phyloP scores from a whole-genome alignment of 441 rosid species.

The Populus hybrid region DNA sequence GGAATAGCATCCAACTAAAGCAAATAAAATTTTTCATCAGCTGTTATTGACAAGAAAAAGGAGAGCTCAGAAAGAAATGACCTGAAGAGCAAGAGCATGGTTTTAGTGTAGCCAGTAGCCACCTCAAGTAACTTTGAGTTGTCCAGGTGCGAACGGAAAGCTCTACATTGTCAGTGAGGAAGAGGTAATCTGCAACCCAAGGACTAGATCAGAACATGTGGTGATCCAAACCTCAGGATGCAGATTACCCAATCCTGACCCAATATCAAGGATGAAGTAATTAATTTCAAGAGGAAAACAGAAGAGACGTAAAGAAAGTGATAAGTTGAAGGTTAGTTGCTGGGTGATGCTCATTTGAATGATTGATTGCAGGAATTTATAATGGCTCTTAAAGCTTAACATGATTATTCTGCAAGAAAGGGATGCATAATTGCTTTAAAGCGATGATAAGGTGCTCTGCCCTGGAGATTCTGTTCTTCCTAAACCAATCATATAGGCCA shows the following conservation, averaged over 20 bases:
- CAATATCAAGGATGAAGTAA: slow-evolving; percentile 25
- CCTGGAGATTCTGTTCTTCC: slow-evolving; percentile 44
- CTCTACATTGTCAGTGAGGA: slow-evolving; percentile 49
- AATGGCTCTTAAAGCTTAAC: slow-evolving; percentile 29
- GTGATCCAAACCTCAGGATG: slow-evolving; percentile 93
- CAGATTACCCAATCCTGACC: slow-evolving; percentile 82
- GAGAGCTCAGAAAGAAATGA: neutral
- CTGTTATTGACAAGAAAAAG: neutral
- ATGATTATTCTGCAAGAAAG: slow-evolving; percentile 11
- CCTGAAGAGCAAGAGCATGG: neutral
- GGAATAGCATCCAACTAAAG: neutral
- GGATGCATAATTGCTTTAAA: slow-evolving; percentile 12
- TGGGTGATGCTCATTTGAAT: slow-evolving; percentile 18
- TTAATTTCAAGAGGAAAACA: neutral
- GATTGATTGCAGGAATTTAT: slow-evolving; percentile 41
- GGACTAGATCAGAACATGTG: slow-evolving; percentile 40
- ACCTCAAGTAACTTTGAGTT: neutral
- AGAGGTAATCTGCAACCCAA: slow-evolving; percentile 78
- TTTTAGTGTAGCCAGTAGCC: neutral
- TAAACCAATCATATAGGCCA: slow-evolving; percentile 37
- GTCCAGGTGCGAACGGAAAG: neutral
- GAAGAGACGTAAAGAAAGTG: neutral
- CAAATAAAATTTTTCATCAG: neutral
- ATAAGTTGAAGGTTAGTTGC: neutral
- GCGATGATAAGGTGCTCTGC: slow-evolving; percentile 33